Percentiles rank a stretch among this genome's conserved stretches.
These are phyloP conservation scores for Phytophthora palmivora DNA, from an alignment of 352 stramenopile species.

Conservation along the genomic window DNA sequence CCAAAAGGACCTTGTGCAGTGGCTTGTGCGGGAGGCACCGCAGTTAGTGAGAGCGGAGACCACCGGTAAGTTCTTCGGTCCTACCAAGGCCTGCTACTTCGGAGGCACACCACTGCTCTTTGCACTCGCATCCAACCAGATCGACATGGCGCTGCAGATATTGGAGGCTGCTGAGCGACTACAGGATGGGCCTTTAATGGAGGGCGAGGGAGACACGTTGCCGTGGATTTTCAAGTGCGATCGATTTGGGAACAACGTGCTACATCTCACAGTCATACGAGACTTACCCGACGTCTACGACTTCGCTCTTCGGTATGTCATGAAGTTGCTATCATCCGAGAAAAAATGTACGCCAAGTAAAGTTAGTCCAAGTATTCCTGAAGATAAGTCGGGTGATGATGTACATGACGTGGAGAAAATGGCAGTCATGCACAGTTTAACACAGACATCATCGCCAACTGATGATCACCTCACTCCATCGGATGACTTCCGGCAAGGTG, in stretches of 20 bases:
- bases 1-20: constrained; percentile 41
- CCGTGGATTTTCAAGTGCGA: constrained; percentile 65
- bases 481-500: constrained; percentile 8
- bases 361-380: neutral
- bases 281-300: constrained; percentile 63
- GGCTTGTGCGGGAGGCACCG: constrained; percentile 46
- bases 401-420: constrained; percentile 27
- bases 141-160: constrained; percentile 50
- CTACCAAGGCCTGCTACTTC: constrained; percentile 67
- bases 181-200: constrained; percentile 14
- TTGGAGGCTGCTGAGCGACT: constrained; percentile 39
- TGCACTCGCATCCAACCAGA: constrained; percentile 61
- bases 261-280: constrained; percentile 68
- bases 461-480: neutral
- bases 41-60: constrained; percentile 54
- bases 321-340: constrained; percentile 32
- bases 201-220: constrained; percentile 8
- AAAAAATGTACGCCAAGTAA: constrained; percentile 2
- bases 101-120: constrained; percentile 65
- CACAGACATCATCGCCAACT: neutral
- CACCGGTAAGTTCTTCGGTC: constrained; percentile 59
- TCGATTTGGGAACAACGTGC: constrained; percentile 61
- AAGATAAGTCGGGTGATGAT: constrained; percentile 9
- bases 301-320: constrained; percentile 62
- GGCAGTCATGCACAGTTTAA: constrained; percentile 3